Evolutionary conservation across 495 filamentous ascomycete species (phyloP).

Genomic region (Pyronema omphalodes): DNA sequence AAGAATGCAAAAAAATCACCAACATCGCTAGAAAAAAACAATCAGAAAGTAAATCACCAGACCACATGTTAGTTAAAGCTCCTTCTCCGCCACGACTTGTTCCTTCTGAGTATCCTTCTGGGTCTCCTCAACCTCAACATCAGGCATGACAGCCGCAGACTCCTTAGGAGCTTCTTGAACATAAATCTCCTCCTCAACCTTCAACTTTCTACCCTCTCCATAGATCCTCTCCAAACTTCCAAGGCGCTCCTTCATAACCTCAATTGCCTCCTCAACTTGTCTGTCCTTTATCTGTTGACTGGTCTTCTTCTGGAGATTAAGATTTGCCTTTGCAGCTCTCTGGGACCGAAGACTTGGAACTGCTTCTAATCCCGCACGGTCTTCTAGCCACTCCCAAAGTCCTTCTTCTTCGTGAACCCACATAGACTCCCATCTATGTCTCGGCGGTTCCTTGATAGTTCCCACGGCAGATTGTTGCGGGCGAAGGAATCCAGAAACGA

Average conservation of each 20-base stretch:
- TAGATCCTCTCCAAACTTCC: constrained; percentile 55
- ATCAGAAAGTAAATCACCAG: too few relatives aligned
- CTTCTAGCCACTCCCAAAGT: constrained; percentile 91
- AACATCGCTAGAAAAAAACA: too few relatives aligned
- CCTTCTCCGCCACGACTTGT: too few relatives aligned
- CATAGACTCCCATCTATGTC: constrained; percentile 76
- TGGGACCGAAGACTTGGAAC: constrained; percentile 30
- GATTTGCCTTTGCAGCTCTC: not conserved
- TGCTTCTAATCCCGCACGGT: constrained; percentile 60
- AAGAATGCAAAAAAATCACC: too few relatives aligned
- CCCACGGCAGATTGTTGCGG: constrained; percentile 22
- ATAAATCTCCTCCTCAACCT: not conserved
- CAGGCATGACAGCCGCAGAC: too few relatives aligned
- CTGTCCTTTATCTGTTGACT: constrained; percentile 51
- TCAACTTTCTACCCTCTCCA: constrained; percentile 27
- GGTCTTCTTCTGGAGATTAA: not conserved
- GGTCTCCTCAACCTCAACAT: too few relatives aligned
- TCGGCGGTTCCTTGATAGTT: constrained; percentile 27
- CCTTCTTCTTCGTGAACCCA: constrained; percentile 82
- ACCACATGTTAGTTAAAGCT: too few relatives aligned
- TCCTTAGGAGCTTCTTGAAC: too few relatives aligned
- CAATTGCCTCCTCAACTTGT: constrained; percentile 70
- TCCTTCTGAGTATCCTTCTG: too few relatives aligned
- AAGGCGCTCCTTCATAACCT: constrained; percentile 66
- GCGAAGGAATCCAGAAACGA: constrained; percentile 21